Evolutionary conservation across 2,329 filamentous ascomycete genomes (phyloP), one percentile per base, ranked within the genome.

Genomic region (Fusarium sp.): DNA sequence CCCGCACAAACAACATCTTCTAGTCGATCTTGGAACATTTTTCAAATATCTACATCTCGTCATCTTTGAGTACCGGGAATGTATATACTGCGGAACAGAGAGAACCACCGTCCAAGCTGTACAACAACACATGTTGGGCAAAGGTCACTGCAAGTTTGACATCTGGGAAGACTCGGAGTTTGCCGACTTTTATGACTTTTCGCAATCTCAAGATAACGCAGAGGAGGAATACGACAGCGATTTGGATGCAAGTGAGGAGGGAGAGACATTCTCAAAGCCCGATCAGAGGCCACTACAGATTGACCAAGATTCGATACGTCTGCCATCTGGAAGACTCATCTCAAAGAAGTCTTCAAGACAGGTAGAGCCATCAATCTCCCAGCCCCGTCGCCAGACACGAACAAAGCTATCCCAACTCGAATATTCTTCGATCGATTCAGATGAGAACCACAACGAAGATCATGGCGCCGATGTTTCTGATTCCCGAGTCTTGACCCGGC

Each of bases 111-210:
- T 45, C 0, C 60, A 63, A 0, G 60, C 49, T 5, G 60, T 57
- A 2, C 60, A 63, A 4, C 58, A 63, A 11, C 60, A 63, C 2
- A 63, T 63, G 50, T 35, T 17, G 5, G 50, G 60, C 0, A 63
- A 63, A n/a, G 60, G 60, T 0, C 60, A 63, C 4, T 63, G 60
- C 37, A 63, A 63, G 11, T 63, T 63, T 4, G 60, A 63, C 6
- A 11, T 63, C 2, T 35, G 50, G 0, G 50, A 57, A 2, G 32
- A 22, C 1, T 57, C 60, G 2, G 60, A 63, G 1, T 63, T 63
- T 8, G 50, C 44, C 22, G 60, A 63, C 2, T 63, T 63, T 9
- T 63, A 63, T 14, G 32, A 63, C 13, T 63, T 63, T 6, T 45
- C 39, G 1, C 19, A 17, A 5, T 6, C 14, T 4, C 43, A 26